Base-by-base conservation (phyloP, 2,329 filamentous ascomycete species). In the Zalaria sp. region DNA sequence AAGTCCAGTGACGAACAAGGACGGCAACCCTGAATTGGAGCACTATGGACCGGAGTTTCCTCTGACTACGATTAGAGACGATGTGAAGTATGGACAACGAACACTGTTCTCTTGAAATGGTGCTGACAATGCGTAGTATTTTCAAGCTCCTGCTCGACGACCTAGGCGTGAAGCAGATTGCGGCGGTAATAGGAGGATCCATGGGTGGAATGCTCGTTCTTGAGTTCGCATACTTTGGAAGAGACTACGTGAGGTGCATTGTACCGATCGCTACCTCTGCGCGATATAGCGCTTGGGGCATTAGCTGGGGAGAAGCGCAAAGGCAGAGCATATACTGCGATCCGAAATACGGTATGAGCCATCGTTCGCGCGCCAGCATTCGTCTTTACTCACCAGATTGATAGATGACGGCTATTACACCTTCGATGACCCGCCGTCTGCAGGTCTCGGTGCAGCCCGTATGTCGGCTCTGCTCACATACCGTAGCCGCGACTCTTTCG, bases 381-480 rank as follows among this genome's bases (percentile, higher is more conserved):
- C n/a, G 18, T n/a, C 26, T 5, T 11, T 3, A 41, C 41, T 32
- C 38, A 39, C n/a, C 39, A 44, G 37, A 29, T 43, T 4, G 7
- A n/a, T 25, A 40, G 87, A 95, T 47, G 88, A 96, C 55, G 91
- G 91, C 36, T 96, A 95, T 64, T 98, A 96, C 58, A 56, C 77
- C 1, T 93, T 91, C 53, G 73, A 83, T 28, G 86, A 96, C 52
- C 26, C 88, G 29, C 91, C 91, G 0, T 69, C 79, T 0, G 82
- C 87, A 1, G 91, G 91, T 1, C 74, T 98, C 2, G 87, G 88
- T 8, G 91, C 91, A 5, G 91, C 91, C 26, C 86, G 91, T 54
- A 98, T 98, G 91, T 86, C 88, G 43, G 91, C 91, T 2, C 75
- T 98, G 32, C 69, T 98, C 53, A 98, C 91, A 5, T 98, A 98